Base-by-base conservation (phyloP, 306 rosid genomes). In the Quercus ilex region DNA sequence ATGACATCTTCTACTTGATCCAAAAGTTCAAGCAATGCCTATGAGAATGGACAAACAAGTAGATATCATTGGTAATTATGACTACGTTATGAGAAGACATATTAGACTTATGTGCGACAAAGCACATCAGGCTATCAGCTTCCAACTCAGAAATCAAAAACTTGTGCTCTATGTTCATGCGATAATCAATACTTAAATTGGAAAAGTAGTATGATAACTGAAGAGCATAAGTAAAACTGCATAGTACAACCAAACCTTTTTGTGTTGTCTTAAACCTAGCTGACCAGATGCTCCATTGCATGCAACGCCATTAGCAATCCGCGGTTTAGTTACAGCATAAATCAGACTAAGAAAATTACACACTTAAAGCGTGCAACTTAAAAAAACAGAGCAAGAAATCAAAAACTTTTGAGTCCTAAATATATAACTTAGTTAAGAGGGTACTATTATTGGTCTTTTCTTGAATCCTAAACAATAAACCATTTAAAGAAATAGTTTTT, bases 1-100 rank as follows among this genome's bases (percentile, higher is more conserved):
- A 92, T 92, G 85, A 83, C 97, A 85, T 94, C 97, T 85, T 94
- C 92, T 31, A 92, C 97, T 83, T 94, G 97, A 88, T 92, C 97
- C 81, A 94, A 84, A 75, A 94, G 91, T 81, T 94, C 99, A 87
- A 94, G 97, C 90, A 94, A 85, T 78, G 95, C 93, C 97, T 92
- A 77, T 74, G 51, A 78, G 78, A 82, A 78, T 19, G 73, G 21
- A 56, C 2, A 18, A 74, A 80, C 15, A 56, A 20, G 58, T 26
- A 2, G 49, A 74, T 59, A 18, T 8, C 46, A 53, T 77, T 21
- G 13, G 23, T 71, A 33, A 53, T 75, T 74, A 55, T 18, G 51
- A 75, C 38, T 56, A 58, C 3, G 19, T 13, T 19, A 20, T 10
- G 26, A 55, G 62, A 56, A 65, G 13, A 46, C 11, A 43, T 7